phyloP scores from a whole-genome alignment of 2,329 filamentous ascomycete species.

The Cryphonectria naterciae region DNA sequence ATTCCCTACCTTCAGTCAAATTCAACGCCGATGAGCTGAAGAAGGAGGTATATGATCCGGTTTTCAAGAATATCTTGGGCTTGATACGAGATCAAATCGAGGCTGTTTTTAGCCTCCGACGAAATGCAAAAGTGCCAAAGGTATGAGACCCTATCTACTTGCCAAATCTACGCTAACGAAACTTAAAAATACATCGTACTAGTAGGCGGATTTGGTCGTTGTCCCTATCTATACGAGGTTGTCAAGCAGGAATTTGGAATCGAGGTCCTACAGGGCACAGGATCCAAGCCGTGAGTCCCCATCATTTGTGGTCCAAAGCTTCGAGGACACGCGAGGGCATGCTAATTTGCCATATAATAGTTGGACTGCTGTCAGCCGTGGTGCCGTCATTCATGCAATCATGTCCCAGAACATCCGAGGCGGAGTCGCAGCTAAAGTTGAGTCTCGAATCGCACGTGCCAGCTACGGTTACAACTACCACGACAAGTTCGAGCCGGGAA shows the following conservation, averaged over 20 bases:
- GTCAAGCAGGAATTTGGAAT: neutral
- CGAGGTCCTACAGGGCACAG: neutral
- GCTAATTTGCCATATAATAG: neutral
- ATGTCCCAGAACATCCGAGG: neutral
- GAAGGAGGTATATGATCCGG: neutral
- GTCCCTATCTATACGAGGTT: neutral
- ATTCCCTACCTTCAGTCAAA: neutral
- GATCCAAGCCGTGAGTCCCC: neutral
- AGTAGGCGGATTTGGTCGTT: neutral
- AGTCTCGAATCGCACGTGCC: neutral
- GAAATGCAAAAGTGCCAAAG: neutral
- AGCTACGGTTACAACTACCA: neutral
- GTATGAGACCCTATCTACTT: neutral
- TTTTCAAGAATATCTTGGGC: neutral
- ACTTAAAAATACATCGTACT: neutral
- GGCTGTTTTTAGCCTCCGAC: neutral
- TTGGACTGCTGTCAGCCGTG: neutral
- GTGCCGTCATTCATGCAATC: neutral
- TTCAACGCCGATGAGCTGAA: neutral
- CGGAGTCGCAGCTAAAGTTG: neutral
- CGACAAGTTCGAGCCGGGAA: neutral
- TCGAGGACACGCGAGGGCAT: no score
- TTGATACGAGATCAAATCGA: neutral
- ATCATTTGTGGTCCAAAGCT: neutral
- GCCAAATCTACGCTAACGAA: neutral